Evolutionary conservation across 768 basidiomycete species (phyloP), one percentile per base, ranked within the genome.

Genomic region (Phaeotremella fagi): DNA sequence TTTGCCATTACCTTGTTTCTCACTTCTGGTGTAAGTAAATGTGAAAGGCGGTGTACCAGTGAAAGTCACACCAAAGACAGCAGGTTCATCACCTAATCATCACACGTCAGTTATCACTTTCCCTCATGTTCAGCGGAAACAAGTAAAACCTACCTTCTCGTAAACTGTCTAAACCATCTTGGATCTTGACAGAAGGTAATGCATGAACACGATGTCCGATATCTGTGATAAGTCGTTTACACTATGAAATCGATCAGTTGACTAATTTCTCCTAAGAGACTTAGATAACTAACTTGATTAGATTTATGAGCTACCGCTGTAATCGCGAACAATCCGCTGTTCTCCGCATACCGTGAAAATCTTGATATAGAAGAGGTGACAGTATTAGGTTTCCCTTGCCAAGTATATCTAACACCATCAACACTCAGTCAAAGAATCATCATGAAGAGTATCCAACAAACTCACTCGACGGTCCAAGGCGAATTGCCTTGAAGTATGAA

Each of bases 401-500:
- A 82, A 28, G 82, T 82, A 73, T 92, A 92, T 54, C 89, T 92
- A 60, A 12, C 43, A 7, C 31, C 7, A 16, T 7, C 31, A 7
- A 7, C 9, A 7, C 31, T 7, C 9, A 7, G 16, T 33, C 31
- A 16, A 7, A 36, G 18, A n/a, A 27, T 46, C 43, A 56, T 45
- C 45, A 15, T 29, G 27, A 36, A 4, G 48, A 24, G 14, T 33
- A 7, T 33, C 9, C 31, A 33, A 7, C 16, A 33, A 5, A 64
- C 64, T 64, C 48, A 66, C 59, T 84, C 84, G 48, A 97, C 82
- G 3, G 82, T 85, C 90, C 91, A 98, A 3, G 94, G 90, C 15
- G 91, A 86, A 27, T 83, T 87, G 38, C 95, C 95, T 74, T 95
- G 90, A 15, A 99, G 78, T 68, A 92, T 85, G 80, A 95, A 98